Conservation (phyloP, 176 grass and related monocot genomes). For the Oryza coarctata region DNA sequence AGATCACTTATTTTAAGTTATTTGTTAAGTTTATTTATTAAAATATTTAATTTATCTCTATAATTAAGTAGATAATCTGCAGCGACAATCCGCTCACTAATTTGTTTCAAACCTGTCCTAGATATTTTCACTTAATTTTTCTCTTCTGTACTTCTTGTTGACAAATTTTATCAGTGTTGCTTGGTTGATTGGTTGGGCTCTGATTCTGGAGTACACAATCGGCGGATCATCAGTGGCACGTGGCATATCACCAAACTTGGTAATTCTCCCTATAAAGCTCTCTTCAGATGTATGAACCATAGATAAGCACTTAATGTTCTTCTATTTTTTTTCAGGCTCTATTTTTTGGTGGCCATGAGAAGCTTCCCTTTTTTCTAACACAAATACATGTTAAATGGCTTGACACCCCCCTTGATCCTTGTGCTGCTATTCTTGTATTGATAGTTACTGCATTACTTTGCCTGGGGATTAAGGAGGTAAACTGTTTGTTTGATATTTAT, state of each 20-base stretch:
- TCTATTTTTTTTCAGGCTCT: slow-evolving; percentile 48
- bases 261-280: slow-evolving; percentile 32
- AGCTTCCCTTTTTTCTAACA: slow-evolving; percentile 68
- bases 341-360: slow-evolving; percentile 87
- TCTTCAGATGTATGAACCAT: background rate
- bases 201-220: slow-evolving; percentile 91
- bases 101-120: no score
- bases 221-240: slow-evolving; percentile 84
- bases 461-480: slow-evolving; percentile 90
- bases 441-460: slow-evolving; percentile 77
- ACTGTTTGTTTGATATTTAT: slow-evolving; percentile 2
- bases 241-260: slow-evolving; percentile 91
- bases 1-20: no score
- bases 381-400: slow-evolving; percentile 66
- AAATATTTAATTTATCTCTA: no score
- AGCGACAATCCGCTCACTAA: no score
- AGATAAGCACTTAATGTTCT: background rate
- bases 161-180: slow-evolving; percentile 59
- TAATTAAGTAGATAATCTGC: no score
- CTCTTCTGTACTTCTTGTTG: background rate
- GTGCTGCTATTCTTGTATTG: slow-evolving; percentile 90
- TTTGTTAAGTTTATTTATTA: no score
- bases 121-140: background rate
- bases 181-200: slow-evolving; percentile 94
- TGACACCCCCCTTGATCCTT: slow-evolving; percentile 68